Evolutionary conservation across 164 flowering plant species (phyloP).

Genomic region (Saururus chinensis): DNA sequence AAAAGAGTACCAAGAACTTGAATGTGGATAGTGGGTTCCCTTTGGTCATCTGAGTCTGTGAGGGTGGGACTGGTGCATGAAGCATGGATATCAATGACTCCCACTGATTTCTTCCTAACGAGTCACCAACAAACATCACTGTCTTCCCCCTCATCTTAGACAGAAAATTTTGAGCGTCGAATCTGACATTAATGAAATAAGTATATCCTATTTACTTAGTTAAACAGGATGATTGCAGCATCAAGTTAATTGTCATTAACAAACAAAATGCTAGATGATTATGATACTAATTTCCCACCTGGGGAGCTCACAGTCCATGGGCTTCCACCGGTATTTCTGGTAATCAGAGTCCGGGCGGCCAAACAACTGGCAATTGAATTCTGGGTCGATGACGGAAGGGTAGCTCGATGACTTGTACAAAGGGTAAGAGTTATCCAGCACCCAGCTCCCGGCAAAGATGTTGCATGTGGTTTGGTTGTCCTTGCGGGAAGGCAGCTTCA

Average conservation of each 20-base stretch:
- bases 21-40: conserved; percentile 71
- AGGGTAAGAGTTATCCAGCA: conserved; percentile 56
- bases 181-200: conserved; percentile 24
- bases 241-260: no score
- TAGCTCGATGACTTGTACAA: conserved; percentile 46
- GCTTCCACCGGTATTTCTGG: conserved; percentile 66
- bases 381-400: conserved; percentile 49
- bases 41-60: conserved; percentile 46
- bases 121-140: conserved; percentile 91
- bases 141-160: conserved; percentile 60
- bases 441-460: conserved; percentile 69
- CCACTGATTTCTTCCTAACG: conserved; percentile 89
- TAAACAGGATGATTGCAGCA: no score
- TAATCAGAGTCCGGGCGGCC: conserved; percentile 75
- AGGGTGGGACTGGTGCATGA: conserved; percentile 26
- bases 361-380: conserved; percentile 72
- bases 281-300: no score
- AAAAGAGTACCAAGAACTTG: conserved; percentile 48
- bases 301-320: conserved; percentile 30
- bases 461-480: conserved; percentile 44
- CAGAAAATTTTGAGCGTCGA: conserved; percentile 49
- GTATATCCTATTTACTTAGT: no score
- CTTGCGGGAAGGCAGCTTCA: no score
- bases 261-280: no score
- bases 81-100: conserved; percentile 84